These are phyloP conservation scores for Lyophyllum atratum DNA, from an alignment of 768 basidiomycete genomes.

Conservation along the genomic window DNA sequence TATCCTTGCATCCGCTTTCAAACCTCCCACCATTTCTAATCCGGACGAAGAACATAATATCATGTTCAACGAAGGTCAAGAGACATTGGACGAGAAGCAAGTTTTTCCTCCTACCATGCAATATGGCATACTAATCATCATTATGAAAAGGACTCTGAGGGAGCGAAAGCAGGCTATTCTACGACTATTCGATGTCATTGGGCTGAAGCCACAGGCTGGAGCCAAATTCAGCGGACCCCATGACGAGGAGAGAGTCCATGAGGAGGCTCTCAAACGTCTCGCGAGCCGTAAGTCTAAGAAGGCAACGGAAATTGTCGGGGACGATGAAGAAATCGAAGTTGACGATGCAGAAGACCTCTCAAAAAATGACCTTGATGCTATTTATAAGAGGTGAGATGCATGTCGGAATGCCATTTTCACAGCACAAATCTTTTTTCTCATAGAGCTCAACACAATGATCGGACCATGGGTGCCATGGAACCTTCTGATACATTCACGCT, in stretches of 20 bases:
- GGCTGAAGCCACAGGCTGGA: conserved; percentile 63
- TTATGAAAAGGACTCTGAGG: conserved; percentile 50
- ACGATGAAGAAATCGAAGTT: conserved; percentile 81
- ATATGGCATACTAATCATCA: background rate
- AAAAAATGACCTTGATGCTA: conserved; percentile 77
- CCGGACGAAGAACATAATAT: conserved; percentile 29
- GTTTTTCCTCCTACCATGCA: background rate
- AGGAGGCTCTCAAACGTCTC: conserved; percentile 43
- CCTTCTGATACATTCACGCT: conserved; percentile 77
- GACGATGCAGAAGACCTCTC: conserved; percentile 83
- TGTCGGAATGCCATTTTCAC: background rate
- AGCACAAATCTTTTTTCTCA: background rate
- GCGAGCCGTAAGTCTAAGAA: conserved; percentile 41
- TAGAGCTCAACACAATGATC: conserved; percentile 86
- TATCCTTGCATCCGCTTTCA: conserved; percentile 71
- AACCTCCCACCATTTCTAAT: conserved; percentile 37
- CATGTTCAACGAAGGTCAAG: conserved; percentile 75
- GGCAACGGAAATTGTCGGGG: conserved; percentile 71
- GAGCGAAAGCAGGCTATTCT: conserved; percentile 78
- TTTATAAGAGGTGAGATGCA: conserved; percentile 73
- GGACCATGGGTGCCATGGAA: conserved; percentile 76
- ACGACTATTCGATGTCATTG: conserved; percentile 71
- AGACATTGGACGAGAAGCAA: conserved; percentile 75
- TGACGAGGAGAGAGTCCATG: conserved; percentile 34
- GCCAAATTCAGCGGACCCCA: conserved; percentile 35